Percentiles rank a stretch among this genome's conserved stretches.
Conservation (phyloP, 805 yeast genomes). For the Monosporozyma unispora region DNA sequence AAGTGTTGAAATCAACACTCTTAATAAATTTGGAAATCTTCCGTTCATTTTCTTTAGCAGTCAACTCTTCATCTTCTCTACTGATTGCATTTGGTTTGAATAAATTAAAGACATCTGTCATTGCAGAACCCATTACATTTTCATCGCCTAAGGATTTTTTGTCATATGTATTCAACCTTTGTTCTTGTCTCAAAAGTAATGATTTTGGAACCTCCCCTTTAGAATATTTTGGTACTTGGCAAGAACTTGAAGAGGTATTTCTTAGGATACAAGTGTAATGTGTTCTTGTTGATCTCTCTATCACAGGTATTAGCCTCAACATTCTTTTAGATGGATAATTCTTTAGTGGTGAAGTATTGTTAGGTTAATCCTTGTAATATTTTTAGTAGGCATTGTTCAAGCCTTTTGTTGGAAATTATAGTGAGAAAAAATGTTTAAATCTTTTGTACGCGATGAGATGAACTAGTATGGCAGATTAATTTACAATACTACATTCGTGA, state of each 20-base stretch:
- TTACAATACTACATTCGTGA: no score
- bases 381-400: no score
- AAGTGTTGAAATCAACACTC: not conserved
- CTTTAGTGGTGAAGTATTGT: no score
- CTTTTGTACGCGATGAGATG: no score
- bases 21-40: conserved; percentile 6
- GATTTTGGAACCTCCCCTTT: conserved; percentile 15
- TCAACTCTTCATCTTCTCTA: conserved; percentile 21
- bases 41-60: conserved; percentile 4
- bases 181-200: conserved; percentile 8
- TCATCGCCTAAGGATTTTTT: not conserved
- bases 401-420: no score
- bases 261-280: not conserved
- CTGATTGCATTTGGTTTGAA: conserved; percentile 19
- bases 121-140: not conserved
- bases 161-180: not conserved
- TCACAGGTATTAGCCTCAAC: not conserved
- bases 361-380: no score
- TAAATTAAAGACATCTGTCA: conserved; percentile 19
- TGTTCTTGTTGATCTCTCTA: not conserved
- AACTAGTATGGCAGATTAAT: no score
- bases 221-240: not conserved
- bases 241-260: not conserved
- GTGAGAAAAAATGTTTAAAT: no score
- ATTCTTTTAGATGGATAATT: no score